Conservation (phyloP, 2,329 filamentous ascomycete species). For the Onygena corvina region DNA sequence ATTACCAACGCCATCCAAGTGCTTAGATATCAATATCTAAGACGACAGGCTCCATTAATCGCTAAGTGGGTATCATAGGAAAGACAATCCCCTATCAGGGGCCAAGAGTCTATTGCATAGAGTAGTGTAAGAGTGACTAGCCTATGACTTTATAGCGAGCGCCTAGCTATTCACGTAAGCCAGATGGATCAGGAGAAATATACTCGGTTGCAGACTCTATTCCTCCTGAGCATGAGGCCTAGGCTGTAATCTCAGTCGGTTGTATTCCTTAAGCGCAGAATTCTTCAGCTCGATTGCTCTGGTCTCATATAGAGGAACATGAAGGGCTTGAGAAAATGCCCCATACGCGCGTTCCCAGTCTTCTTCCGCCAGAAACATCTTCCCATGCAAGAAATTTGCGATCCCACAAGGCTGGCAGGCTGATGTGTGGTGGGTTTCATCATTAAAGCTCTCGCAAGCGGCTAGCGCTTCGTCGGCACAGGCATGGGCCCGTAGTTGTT, state of each 20-base stretch:
- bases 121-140: too few relatives aligned
- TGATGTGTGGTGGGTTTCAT: neutral
- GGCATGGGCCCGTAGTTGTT: neutral
- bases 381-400: conserved; percentile 17
- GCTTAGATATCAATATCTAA: too few relatives aligned
- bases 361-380: conserved; percentile 15
- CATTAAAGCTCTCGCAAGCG: neutral
- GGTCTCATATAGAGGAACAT: conserved; percentile 15
- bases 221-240: neutral
- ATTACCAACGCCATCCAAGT: too few relatives aligned
- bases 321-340: conserved; percentile 13
- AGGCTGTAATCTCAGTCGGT: neutral
- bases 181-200: neutral
- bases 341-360: conserved; percentile 16
- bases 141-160: too few relatives aligned
- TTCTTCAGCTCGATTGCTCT: conserved; percentile 15
- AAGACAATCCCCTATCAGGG: too few relatives aligned
- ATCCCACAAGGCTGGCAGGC: conserved; percentile 13
- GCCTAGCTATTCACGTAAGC: too few relatives aligned
- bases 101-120: too few relatives aligned
- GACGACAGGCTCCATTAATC: too few relatives aligned
- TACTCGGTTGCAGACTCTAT: too few relatives aligned
- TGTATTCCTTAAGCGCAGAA: neutral
- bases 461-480: neutral
- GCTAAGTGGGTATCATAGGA: too few relatives aligned